These are phyloP conservation scores for Emmonsiellopsis sp. DNA, from an alignment of 2,329 filamentous ascomycete species.

Conservation along the genomic window DNA sequence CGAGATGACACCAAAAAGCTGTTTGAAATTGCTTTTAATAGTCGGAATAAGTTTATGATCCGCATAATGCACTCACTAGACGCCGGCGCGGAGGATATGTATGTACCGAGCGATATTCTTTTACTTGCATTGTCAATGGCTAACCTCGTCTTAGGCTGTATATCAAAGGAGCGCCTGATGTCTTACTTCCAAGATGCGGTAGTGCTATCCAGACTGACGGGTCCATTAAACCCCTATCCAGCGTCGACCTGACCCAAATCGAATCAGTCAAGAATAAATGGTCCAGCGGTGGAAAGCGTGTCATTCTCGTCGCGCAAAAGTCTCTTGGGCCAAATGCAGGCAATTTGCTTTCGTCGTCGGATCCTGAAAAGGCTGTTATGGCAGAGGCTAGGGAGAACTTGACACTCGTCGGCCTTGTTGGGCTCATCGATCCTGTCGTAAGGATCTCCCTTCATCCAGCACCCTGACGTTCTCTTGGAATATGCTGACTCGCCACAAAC, in stretches of 20 bases:
- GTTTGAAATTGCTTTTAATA: slow-evolving; percentile 66
- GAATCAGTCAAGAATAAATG: slow-evolving; percentile 57
- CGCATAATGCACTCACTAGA: slow-evolving; percentile 42
- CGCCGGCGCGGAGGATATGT: slow-evolving; percentile 25
- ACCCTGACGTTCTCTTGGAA: not conserved
- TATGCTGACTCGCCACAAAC: not conserved
- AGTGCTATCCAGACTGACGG: slow-evolving; percentile 49
- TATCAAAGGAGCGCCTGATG: slow-evolving; percentile 72
- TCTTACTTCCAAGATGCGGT: slow-evolving; percentile 56
- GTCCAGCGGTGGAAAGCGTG: slow-evolving; percentile 59
- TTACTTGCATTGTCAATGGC: not conserved
- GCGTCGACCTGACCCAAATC: slow-evolving; percentile 36
- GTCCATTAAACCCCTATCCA: slow-evolving; percentile 41
- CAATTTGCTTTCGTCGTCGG: slow-evolving; percentile 33
- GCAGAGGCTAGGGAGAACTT: slow-evolving; percentile 42
- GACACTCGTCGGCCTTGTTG: slow-evolving; percentile 47
- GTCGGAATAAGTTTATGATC: slow-evolving; percentile 77
- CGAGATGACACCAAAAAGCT: slow-evolving; percentile 55
- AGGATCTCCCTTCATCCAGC: not conserved
- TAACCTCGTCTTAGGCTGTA: slow-evolving; percentile 34
- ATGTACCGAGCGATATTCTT: slow-evolving; percentile 12
- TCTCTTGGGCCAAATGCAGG: slow-evolving; percentile 43
- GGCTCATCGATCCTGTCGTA: slow-evolving; percentile 48
- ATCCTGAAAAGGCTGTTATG: slow-evolving; percentile 48
- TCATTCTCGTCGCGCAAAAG: slow-evolving; percentile 58